Conservation (phyloP, 2,329 filamentous ascomycete species). For the Hymenoscyphus occultus region DNA sequence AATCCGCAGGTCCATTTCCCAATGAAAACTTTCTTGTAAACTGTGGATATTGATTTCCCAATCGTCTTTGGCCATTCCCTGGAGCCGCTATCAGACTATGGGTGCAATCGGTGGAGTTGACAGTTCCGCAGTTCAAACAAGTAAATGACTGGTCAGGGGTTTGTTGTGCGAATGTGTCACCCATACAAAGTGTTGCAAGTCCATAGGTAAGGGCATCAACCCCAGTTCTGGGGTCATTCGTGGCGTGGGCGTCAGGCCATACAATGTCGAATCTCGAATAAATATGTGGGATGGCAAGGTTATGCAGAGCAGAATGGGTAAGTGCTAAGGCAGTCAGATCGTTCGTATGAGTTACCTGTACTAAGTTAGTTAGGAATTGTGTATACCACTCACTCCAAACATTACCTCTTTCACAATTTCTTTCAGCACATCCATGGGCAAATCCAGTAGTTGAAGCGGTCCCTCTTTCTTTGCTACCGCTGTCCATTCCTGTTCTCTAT, state of each 20-base stretch:
- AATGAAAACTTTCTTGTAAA: constrained; percentile 80
- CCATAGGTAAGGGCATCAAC: constrained; percentile 84
- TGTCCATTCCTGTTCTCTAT: constrained; percentile 66
- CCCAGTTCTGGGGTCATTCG: constrained; percentile 63
- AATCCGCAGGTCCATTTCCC: constrained; percentile 75
- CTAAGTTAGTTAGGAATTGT: neutral
- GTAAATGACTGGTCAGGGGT: constrained; percentile 25
- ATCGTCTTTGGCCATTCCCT: constrained; percentile 41
- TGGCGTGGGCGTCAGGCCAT: constrained; percentile 71
- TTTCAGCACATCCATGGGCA: constrained; percentile 75
- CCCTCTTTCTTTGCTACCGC: constrained; percentile 55
- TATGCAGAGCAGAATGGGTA: constrained; percentile 74
- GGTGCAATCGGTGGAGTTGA: constrained; percentile 29
- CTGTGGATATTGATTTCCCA: constrained; percentile 73
- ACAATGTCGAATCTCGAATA: constrained; percentile 86
- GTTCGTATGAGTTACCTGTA: constrained; percentile 74
- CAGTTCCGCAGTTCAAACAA: constrained; percentile 36
- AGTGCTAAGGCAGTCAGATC: constrained; percentile 76
- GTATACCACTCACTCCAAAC: constrained; percentile 10
- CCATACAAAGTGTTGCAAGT: constrained; percentile 74
- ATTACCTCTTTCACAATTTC: constrained; percentile 75
- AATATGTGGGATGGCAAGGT: constrained; percentile 72
- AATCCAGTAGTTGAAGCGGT: constrained; percentile 65
- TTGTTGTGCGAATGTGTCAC: constrained; percentile 51
- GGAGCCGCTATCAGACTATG: constrained; percentile 24